A percentile compares a stretch with the other conserved stretches of the same genome.
Evolutionary conservation across 352 stramenopile genomes (phyloP).

Genomic region (Phytophthora hybrid): DNA sequence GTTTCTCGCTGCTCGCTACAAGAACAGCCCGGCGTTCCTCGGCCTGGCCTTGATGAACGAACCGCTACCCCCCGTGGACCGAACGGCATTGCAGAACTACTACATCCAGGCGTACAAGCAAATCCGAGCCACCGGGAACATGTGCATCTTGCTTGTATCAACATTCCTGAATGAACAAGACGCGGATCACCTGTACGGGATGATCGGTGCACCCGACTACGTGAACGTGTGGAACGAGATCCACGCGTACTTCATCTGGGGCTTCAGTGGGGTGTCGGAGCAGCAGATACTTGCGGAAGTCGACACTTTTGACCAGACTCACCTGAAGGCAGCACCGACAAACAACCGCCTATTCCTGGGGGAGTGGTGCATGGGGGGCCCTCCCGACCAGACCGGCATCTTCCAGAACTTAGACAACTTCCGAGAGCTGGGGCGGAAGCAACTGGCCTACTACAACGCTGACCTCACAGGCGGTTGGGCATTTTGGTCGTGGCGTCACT

Average conservation of each 20-base stretch:
- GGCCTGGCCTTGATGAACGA: slow-evolving; percentile 72
- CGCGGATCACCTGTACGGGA: slow-evolving; percentile 23
- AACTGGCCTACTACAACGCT: slow-evolving; percentile 39
- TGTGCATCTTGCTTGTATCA: slow-evolving; percentile 54
- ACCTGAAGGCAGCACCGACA: slow-evolving; percentile 23
- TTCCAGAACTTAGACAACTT: slow-evolving; percentile 43
- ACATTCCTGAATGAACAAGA: slow-evolving; percentile 55
- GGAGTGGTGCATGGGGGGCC: slow-evolving; percentile 60
- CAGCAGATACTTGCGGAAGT: slow-evolving; percentile 24
- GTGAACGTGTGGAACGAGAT: slow-evolving; percentile 69
- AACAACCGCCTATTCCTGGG: slow-evolving; percentile 47
- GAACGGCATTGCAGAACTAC: slow-evolving; percentile 38
- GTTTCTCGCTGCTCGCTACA: slow-evolving; percentile 58
- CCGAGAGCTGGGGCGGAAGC: slow-evolving; percentile 42
- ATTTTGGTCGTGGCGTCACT: no score
- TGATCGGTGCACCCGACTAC: slow-evolving; percentile 45
- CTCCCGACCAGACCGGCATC: slow-evolving; percentile 32
- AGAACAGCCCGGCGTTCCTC: slow-evolving; percentile 52
- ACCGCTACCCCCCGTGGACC: slow-evolving; percentile 33
- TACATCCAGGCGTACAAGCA: slow-evolving; percentile 52
- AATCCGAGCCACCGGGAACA: slow-evolving; percentile 52
- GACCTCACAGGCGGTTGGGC: slow-evolving; percentile 42
- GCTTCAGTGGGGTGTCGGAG: slow-evolving; percentile 40
- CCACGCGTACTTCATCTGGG: slow-evolving; percentile 65
- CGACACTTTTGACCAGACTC: slow-evolving; percentile 31